These are phyloP conservation scores for Phytophthora podocarpi DNA, from an alignment of 352 stramenopile species.

Conservation along the genomic window DNA sequence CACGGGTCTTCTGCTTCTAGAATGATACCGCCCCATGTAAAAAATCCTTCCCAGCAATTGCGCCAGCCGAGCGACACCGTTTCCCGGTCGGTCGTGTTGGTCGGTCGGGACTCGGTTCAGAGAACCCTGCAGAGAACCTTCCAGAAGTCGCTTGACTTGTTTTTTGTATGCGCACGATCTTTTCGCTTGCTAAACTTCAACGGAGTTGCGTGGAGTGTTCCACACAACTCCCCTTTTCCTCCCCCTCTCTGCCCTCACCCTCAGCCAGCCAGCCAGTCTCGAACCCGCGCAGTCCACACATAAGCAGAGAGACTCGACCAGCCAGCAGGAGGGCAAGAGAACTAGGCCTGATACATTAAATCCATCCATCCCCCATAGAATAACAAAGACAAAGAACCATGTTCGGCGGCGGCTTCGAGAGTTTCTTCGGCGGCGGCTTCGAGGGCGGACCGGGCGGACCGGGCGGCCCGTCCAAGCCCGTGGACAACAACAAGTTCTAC, in stretches of 20 bases:
- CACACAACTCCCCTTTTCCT: conserved; percentile 31
- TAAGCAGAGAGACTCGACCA: conserved; percentile 12
- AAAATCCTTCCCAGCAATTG: no score
- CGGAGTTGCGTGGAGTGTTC: conserved; percentile 3
- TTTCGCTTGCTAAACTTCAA: conserved; percentile 31
- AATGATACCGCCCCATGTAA: neutral
- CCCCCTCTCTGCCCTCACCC: neutral
- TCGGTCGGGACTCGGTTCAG: conserved; percentile 16
- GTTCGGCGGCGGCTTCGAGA: conserved; percentile 88
- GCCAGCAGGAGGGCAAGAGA: neutral
- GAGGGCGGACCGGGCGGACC: conserved; percentile 46
- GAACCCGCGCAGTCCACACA: conserved; percentile 37
- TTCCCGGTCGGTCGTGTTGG: conserved; percentile 19
- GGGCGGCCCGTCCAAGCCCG: conserved; percentile 58
- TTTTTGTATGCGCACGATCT: conserved; percentile 41
- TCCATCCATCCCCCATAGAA: conserved; percentile 14
- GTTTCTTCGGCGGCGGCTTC: conserved; percentile 85
- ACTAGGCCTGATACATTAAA: conserved; percentile 37
- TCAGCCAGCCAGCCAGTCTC: conserved; percentile 36
- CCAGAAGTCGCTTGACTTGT: no score
- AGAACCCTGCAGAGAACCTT: conserved; percentile 36
- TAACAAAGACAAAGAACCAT: conserved; percentile 38
- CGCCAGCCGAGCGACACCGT: conserved; percentile 4
- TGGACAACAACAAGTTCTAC: conserved; percentile 91
- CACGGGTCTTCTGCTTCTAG: conserved; percentile 27